Conservation (phyloP, 179 eudicot genomes). For the Beta macrorhiza region DNA sequence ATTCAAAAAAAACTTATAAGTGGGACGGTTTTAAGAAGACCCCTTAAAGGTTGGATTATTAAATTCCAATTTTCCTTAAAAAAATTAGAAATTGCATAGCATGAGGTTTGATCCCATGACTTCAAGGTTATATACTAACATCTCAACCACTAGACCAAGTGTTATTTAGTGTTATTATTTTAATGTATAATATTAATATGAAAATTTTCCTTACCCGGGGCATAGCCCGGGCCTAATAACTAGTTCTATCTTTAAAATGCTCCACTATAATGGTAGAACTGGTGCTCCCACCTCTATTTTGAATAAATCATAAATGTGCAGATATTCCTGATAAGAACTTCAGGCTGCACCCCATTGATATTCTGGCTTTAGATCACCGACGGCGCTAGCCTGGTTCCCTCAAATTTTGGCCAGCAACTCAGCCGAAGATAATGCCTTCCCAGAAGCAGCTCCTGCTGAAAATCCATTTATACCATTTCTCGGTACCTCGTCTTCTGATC, state of each 20-base stretch:
- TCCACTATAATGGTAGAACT: constrained; percentile 69
- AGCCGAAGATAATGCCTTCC: constrained; percentile 81
- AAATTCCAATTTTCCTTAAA: too few relatives aligned
- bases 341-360: constrained; percentile 61
- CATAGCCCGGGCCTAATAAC: too few relatives aligned
- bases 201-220: too few relatives aligned
- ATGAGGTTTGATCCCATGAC: too few relatives aligned
- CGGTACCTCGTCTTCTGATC: constrained; percentile 32
- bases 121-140: too few relatives aligned
- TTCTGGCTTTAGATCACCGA: constrained; percentile 68
- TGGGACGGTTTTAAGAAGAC: too few relatives aligned
- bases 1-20: too few relatives aligned
- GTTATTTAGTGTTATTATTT: too few relatives aligned
- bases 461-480: constrained; percentile 40
- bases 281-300: constrained; percentile 64
- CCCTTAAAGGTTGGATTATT: too few relatives aligned
- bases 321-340: constrained; percentile 73
- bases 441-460: constrained; percentile 78
- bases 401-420: constrained; percentile 71
- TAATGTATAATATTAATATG: too few relatives aligned
- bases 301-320: constrained; percentile 86
- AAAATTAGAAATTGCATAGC: too few relatives aligned
- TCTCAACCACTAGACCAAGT: too few relatives aligned
- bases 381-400: constrained; percentile 70
- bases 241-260: constrained; percentile 72